These are phyloP conservation scores for Botrytis galanthina DNA, from an alignment of 2,329 filamentous ascomycete species.

Conservation along the genomic window DNA sequence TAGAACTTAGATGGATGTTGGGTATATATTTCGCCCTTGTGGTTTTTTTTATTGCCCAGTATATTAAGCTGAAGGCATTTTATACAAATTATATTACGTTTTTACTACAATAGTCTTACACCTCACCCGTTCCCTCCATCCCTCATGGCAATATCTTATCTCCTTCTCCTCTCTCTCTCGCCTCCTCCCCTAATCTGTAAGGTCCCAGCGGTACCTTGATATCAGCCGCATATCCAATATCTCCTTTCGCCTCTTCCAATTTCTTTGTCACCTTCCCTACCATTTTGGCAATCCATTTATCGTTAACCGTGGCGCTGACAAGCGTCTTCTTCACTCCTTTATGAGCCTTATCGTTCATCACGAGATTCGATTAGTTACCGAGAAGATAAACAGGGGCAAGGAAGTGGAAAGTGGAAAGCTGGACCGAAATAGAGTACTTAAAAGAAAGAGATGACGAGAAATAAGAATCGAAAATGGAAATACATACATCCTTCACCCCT, in stretches of 20 bases:
- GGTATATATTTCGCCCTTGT: not conserved
- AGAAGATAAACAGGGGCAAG: not conserved
- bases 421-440: too few relatives aligned
- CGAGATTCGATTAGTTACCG: not conserved
- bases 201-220: conserved; percentile 42
- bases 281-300: conserved; percentile 54
- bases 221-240: conserved; percentile 50
- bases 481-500: conserved; percentile 41
- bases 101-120: not conserved
- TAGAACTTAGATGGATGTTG: not conserved
- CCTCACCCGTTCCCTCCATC: not conserved
- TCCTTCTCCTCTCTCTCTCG: conserved; percentile 23
- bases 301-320: conserved; percentile 49
- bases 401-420: not conserved
- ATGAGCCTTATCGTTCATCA: not conserved
- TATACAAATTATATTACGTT: not conserved
- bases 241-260: conserved; percentile 49
- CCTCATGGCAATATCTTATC: conserved; percentile 32
- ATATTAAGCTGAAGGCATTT: not conserved
- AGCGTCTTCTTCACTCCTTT: conserved; percentile 39
- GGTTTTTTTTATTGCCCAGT: not conserved
- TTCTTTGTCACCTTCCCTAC: conserved; percentile 51
- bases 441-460: not conserved
- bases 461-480: not conserved
- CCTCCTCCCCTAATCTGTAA: conserved; percentile 27